Conservation (phyloP, 257 asterid species). For the Ocimum tenuiflorum region DNA sequence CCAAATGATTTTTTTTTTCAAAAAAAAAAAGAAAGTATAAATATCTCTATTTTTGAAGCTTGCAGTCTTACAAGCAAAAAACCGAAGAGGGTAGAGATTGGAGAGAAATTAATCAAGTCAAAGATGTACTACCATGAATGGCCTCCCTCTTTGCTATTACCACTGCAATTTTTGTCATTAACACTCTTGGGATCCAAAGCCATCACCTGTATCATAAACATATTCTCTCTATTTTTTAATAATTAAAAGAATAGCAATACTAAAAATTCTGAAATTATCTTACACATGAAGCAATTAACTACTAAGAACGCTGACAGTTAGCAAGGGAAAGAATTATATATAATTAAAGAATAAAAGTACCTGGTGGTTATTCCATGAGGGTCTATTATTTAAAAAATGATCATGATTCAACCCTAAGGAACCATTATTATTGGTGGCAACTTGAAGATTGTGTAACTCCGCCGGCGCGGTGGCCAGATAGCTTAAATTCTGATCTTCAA, state of each 20-base stretch:
- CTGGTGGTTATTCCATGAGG: slow-evolving; percentile 60
- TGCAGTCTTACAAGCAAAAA: too few species aligned
- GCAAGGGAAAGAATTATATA: too few species aligned
- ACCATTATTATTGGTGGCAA: slow-evolving; percentile 7
- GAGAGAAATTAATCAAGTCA: background rate
- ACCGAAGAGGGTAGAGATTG: background rate
- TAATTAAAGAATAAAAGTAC: too few species aligned
- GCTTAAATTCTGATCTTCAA: too few species aligned
- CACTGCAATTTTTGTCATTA: slow-evolving; percentile 41
- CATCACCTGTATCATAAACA: slow-evolving; percentile 29
- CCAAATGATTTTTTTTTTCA: background rate
- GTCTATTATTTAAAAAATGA: slow-evolving; percentile 27
- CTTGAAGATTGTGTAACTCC: too few species aligned
- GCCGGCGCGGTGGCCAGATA: too few species aligned
- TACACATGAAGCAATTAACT: too few species aligned
- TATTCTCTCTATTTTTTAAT: too few species aligned
- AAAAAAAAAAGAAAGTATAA: background rate
- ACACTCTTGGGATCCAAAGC: slow-evolving; percentile 35
- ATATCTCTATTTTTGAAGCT: too few species aligned
- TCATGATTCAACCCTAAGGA: slow-evolving; percentile 42
- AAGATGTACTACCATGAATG: slow-evolving; percentile 43
- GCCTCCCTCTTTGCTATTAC: slow-evolving; percentile 40
- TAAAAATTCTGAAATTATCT: too few species aligned
- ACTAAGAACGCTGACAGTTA: too few species aligned
- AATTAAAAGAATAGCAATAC: too few species aligned